Evolutionary conservation across 2,329 filamentous ascomycete species (phyloP), one percentile per base, ranked within the genome.

Genomic region (Ophiostoma triangulosporum): DNA sequence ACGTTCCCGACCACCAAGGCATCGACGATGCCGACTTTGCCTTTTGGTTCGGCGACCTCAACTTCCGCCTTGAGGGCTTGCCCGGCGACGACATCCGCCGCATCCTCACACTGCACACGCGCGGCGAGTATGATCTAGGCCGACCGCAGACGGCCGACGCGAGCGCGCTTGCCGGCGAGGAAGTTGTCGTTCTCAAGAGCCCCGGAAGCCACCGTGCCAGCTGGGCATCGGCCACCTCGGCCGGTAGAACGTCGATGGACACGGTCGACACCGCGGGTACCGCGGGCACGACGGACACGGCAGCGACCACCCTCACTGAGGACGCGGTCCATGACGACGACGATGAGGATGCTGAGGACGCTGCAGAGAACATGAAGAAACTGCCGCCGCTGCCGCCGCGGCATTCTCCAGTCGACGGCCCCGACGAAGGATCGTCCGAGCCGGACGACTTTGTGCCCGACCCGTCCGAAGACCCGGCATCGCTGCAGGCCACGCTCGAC

Each of bases 1-100:
- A 33, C 6, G 79, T 83, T 22, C 70, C 75, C 0, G 81, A 86
- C 6, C 27, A 20, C 46, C 11, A 14, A 15, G 17, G 26, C 12
- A 83, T 98, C 58, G 90, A 88, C 1, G 86, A 94, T 36, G 91
- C 95, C 59, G 93, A 98, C 63, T 89, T 96, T 68, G 81, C 83
- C 0, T 96, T 98, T 63, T 97, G 91, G 88, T 87, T 95, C 63
- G 93, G 93, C 6, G 93, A 98, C 66, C 74, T 98, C 40, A 98
- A 98, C 65, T 98, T 96, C 64, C 81, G 93, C 31, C 75, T 98
- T 0, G 88, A 94, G 50, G 87, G 84, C 45, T 78, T 97, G 49
- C 87, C 91, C 0, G 90, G 89, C 1, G 86, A 93, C 35, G 93
- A 98, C 64, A 93, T 98, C 48, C 79, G 91, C 31, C 80, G 86